phyloP scores from a whole-genome alignment of 2,329 filamentous ascomycete species.

The Botryotinia globosa region DNA sequence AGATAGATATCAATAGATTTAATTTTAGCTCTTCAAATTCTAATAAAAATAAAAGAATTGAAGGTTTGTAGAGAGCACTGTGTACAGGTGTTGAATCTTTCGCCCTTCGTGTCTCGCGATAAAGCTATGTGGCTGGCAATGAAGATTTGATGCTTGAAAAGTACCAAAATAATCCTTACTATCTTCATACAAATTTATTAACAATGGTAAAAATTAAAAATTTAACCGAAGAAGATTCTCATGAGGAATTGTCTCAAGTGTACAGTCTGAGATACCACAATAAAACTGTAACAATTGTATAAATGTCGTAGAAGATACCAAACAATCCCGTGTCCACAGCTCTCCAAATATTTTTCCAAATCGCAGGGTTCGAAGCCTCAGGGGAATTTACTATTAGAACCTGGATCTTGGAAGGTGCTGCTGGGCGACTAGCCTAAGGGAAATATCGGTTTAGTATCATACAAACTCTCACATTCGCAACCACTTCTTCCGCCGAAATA shows the following conservation, averaged over 20 bases:
- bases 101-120: not conserved
- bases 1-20: too few species aligned
- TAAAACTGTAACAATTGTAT: not conserved
- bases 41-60: too few species aligned
- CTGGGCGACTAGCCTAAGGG: not conserved
- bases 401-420: not conserved
- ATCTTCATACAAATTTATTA: not conserved
- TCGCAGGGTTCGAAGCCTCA: not conserved
- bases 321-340: not conserved
- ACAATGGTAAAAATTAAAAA: not conserved
- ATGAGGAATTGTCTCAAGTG: not conserved
- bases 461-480: not conserved
- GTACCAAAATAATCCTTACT: not conserved
- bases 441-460: not conserved
- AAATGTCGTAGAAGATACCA: not conserved
- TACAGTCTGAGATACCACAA: not conserved
- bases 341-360: not conserved
- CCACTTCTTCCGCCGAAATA: not conserved
- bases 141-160: not conserved
- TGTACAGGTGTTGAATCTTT: too few species aligned
- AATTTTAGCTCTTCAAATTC: too few species aligned
- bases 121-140: not conserved
- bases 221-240: not conserved
- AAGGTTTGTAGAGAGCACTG: too few species aligned
- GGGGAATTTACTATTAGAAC: not conserved